Evolutionary conservation across 2,329 filamentous ascomycete genomes (phyloP), one percentile per base, ranked within the genome.

Genomic region (Hysterium pulicare): DNA sequence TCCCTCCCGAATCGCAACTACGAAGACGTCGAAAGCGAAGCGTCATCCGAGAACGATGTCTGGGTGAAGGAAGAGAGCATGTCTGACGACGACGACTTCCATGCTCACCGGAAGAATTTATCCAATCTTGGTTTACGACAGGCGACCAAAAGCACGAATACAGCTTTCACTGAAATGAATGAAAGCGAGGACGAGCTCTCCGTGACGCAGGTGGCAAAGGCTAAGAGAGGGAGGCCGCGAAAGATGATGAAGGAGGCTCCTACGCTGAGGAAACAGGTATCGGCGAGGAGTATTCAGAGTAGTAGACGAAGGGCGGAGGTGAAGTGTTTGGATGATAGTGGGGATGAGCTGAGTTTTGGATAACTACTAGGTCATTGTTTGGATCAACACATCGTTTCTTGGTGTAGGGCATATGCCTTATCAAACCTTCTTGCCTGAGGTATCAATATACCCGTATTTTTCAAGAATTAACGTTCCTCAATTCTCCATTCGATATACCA

Each of bases 291-390:
- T 32, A 48, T 15, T 35, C 23, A 22, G 21, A 33, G 2, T 26
- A 45, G n/a, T 20, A n/a, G 15, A 35, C 30, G 31, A 10, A 46
- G 17, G 10, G 33, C 48, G 22, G 50, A 47, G 49, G 49, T 49
- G 46, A 49, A 41, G 34, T 37, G 47, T 16, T 51, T 46, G 2
- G 50, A 48, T 4, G 54, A 48, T 8, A 64, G 61, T 36, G 59
- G 63, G 34, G 62, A 66, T 46, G 62, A 64, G 45, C 40, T 64
- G 40, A 59, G 58, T 48, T 60, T 62, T 34, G 17, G 20, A 34
- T 41, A 31, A 31, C 32, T 24, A 4, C 17, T 9, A 5, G 28
- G 17, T 32, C n/a, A n/a, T n/a, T n/a, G n/a, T n/a, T n/a, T n/a
- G n/a, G n/a, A n/a, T n/a, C n/a, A n/a, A n/a, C n/a, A n/a, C n/a